phyloP scores from a whole-genome alignment of 2,329 filamentous ascomycete species.

The Fusarium subtropicale region DNA sequence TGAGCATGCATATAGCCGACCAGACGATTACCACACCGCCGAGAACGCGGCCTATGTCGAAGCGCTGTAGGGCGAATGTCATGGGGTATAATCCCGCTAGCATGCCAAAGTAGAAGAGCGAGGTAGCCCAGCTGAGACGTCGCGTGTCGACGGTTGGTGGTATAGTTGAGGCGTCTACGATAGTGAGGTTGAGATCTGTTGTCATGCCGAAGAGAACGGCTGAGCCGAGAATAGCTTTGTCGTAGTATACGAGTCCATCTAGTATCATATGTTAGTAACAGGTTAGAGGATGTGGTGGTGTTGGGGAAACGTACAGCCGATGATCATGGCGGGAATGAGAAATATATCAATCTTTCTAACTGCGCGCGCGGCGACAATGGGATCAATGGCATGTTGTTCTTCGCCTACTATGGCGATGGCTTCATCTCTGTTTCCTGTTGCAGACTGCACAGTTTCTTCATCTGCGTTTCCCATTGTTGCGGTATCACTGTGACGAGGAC shows the following conservation, averaged over 20 bases:
- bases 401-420: conserved; percentile 69
- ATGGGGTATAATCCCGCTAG: conserved; percentile 79
- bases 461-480: conserved; percentile 27
- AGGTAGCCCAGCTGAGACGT: conserved; percentile 80
- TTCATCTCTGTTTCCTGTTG: conserved; percentile 46
- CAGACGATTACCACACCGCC: conserved; percentile 73
- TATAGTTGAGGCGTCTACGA: conserved; percentile 56
- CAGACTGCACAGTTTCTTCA: conserved; percentile 24
- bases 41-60: conserved; percentile 72
- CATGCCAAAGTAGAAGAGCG: conserved; percentile 85
- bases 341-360: conserved; percentile 75
- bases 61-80: conserved; percentile 76
- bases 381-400: conserved; percentile 64
- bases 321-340: conserved; percentile 74
- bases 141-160: conserved; percentile 73
- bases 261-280: conserved; percentile 38
- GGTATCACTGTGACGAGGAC: conserved; percentile 12
- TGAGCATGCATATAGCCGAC: conserved; percentile 75
- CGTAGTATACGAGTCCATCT: conserved; percentile 59
- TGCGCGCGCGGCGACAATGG: conserved; percentile 65
- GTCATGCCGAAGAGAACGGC: conserved; percentile 83
- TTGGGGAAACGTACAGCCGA: conserved; percentile 56
- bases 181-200: conserved; percentile 69
- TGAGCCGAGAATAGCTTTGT: conserved; percentile 77
- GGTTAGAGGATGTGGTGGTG: neutral